Evolutionary conservation across 306 rosid species (phyloP).

Genomic region (Trichosanthes cucumerina): DNA sequence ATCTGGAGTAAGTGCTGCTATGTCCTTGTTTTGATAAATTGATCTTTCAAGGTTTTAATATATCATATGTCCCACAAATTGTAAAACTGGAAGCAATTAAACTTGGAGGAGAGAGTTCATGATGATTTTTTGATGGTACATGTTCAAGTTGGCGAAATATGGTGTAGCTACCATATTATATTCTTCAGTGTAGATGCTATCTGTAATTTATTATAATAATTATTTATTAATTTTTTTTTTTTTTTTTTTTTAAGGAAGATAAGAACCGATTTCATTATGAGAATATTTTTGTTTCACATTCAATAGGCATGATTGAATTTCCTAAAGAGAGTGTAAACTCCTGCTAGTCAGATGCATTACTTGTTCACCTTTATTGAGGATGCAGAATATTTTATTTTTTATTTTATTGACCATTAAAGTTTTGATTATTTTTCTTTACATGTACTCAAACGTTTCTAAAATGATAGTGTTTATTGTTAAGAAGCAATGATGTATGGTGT

Average conservation of each 20-base stretch:
- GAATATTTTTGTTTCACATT: not conserved
- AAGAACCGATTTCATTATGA: not conserved
- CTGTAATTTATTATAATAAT: not conserved
- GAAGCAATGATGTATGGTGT: not conserved
- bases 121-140: not conserved
- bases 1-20: slow-evolving; percentile 32
- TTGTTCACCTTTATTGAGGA: not conserved
- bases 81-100: not conserved
- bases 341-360: not conserved
- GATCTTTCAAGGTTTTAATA: not conserved
- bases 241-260: too few species aligned
- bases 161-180: not conserved
- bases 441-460: not conserved
- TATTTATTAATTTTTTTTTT: too few species aligned
- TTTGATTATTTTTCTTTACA: not conserved
- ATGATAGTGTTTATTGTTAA: not conserved
- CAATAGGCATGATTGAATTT: not conserved
- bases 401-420: not conserved
- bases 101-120: not conserved
- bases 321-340: not conserved
- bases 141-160: not conserved
- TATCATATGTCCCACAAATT: not conserved
- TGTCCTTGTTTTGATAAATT: slow-evolving; percentile 1
- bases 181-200: not conserved
- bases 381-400: not conserved